Base-by-base conservation (phyloP, 768 basidiomycete species). In the Podaxis sp. region DNA sequence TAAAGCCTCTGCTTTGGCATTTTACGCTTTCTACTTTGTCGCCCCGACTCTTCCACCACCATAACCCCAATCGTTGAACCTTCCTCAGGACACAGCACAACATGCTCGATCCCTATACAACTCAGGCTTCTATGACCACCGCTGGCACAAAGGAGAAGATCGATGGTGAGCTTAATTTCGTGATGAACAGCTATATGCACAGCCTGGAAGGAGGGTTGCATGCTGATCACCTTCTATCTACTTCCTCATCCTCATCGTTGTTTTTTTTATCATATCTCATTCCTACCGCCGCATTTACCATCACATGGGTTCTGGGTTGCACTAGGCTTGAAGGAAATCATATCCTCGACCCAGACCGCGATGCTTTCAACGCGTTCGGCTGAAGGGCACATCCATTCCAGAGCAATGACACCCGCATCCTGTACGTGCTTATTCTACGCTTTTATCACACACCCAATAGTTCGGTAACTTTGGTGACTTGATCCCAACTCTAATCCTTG, bases 351-450 rank as follows among this genome's bases (percentile, higher is more conserved):
- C 8, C 80, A 84, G 68, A 86, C 83, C 0, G 90, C 88, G 57
- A 92, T 95, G 88, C 76, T 95, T 20, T 90, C 90, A 10, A 92
- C 91, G 13, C 87, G 89, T 40, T 81, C 86, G 17, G 70, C 80
- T 13, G 78, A 84, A 59, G 92, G 91, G 0, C 77, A 83, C 48
- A 73, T 96, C 22, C 93, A 95, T 73, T 86, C 91, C 7, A 84
- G 93, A 60, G 88, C 88, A 26, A 95, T 96, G 94, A 80, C 82
- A 15, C 89, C 89, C 20, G 79, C 84, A n/a, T 77, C 81, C 41
- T 84, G 90, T 91, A 66, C 48, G 86, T 72, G 4, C 28, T 17
- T 8, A 28, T 17, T 37, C 4, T 22, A 17, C 22, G 3, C 36
- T 51, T 2, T 20, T 51, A 33, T 12, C 44, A 20, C 20, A 37